phyloP scores from a whole-genome alignment of 352 stramenopile species.

The Globisporangium parvum region DNA sequence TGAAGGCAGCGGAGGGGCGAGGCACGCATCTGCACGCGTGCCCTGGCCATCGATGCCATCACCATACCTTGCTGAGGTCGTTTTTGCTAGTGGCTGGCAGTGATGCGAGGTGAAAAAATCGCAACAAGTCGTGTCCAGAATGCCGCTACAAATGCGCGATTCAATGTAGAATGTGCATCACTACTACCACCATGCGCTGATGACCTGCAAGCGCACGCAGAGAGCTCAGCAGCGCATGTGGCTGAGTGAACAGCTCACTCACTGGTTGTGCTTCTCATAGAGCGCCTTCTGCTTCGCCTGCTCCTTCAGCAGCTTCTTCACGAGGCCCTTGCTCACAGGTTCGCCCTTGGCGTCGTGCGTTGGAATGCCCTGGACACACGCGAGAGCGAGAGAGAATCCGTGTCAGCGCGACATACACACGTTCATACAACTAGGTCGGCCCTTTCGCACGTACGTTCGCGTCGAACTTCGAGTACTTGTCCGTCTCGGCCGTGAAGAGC shows the following conservation, averaged over 20 bases:
- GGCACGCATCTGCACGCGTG: too few species aligned
- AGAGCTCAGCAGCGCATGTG: not conserved
- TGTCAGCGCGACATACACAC: not conserved
- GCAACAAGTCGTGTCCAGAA: not conserved
- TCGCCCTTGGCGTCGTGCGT: constrained; percentile 91
- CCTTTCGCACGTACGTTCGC: constrained; percentile 42
- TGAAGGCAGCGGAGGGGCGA: too few species aligned
- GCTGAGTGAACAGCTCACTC: too few species aligned
- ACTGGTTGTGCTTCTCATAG: constrained; percentile 71
- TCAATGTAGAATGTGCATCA: too few species aligned
- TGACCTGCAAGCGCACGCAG: not conserved
- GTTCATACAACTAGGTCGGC: not conserved
- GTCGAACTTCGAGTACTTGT: constrained; percentile 91
- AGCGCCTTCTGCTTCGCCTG: constrained; percentile 94
- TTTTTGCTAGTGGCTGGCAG: not conserved
- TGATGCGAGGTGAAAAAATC: not conserved
- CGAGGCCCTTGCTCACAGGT: constrained; percentile 92
- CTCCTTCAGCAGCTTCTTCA: constrained; percentile 98
- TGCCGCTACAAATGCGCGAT: too few species aligned
- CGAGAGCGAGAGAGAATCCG: too few species aligned
- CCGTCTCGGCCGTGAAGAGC: constrained; percentile 88
- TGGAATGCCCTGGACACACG: constrained; percentile 78
- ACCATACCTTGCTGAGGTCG: not conserved
- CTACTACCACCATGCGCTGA: too few species aligned
- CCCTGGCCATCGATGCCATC: too few species aligned